Percentiles rank a stretch among this genome's conserved stretches.
Conservation (phyloP, 345 rosid genomes). For the Aegle marmelos region DNA sequence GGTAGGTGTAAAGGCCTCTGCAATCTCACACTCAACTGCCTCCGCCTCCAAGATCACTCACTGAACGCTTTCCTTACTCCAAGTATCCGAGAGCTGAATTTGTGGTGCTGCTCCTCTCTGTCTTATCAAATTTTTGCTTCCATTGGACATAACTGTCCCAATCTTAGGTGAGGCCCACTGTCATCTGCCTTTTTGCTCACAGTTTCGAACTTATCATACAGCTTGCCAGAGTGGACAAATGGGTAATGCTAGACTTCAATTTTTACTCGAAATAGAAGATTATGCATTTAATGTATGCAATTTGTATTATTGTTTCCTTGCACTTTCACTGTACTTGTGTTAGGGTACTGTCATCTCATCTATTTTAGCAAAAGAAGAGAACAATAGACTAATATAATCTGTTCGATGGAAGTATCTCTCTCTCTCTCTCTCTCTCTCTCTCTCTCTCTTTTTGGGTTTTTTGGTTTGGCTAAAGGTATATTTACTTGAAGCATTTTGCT, state of each 20-base stretch:
- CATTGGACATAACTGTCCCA: conserved; percentile 42
- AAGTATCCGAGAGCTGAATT: conserved; percentile 40
- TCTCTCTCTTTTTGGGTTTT: no score
- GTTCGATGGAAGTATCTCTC: neutral
- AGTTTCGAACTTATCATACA: neutral
- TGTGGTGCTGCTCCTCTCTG: conserved; percentile 41
- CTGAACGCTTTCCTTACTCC: conserved; percentile 32
- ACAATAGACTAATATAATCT: neutral
- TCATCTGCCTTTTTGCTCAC: neutral
- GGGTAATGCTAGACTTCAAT: neutral
- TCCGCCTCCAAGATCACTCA: conserved; percentile 33
- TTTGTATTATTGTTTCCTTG: neutral
- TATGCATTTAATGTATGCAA: neutral
- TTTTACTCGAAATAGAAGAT: neutral
- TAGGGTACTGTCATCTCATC: neutral
- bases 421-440: no score
- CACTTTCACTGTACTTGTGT: neutral
- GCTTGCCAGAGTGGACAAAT: neutral
- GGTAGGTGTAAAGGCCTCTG: conserved; percentile 28
- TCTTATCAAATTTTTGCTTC: conserved; percentile 33
- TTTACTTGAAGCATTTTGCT: neutral
- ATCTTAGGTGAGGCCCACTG: conserved; percentile 39
- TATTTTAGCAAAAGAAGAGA: neutral
- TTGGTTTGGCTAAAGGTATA: neutral
- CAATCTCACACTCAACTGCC: conserved; percentile 46